Evolutionary conservation across 345 rosid genomes (phyloP).

Genomic region (Kandelia obovata): DNA sequence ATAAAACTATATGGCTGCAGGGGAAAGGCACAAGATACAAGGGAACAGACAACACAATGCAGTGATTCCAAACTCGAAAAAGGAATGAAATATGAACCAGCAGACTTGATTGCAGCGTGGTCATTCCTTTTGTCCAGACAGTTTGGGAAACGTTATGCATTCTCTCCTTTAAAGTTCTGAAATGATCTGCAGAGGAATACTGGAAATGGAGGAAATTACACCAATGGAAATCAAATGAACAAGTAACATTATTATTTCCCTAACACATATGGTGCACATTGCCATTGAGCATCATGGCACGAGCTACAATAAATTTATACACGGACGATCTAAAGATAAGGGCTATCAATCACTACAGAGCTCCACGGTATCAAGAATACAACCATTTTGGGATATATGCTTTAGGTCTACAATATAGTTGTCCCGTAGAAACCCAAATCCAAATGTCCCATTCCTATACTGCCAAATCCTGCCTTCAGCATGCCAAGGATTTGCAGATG

Average conservation of each 20-base stretch:
- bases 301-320: neutral
- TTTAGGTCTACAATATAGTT: conserved; percentile 60
- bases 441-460: conserved; percentile 64
- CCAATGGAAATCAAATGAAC: neutral
- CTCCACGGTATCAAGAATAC: conserved; percentile 45
- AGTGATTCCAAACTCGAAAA: neutral
- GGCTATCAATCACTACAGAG: conserved; percentile 18
- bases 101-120: neutral
- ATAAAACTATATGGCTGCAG: too few species aligned
- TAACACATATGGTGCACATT: conserved; percentile 1
- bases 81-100: too few species aligned
- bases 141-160: conserved; percentile 5
- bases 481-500: conserved; percentile 30
- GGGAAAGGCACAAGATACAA: too few species aligned
- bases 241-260: neutral
- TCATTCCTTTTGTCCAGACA: neutral
- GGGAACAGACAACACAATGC: too few species aligned
- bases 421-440: conserved; percentile 76
- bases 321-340: neutral
- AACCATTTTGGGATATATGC: conserved; percentile 53
- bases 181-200: neutral
- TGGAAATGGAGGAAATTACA: neutral
- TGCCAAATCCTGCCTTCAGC: conserved; percentile 88
- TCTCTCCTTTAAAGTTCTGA: neutral
- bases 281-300: conserved; percentile 9